Percentiles rank a stretch among this genome's conserved stretches.
Conservation (phyloP, 163 green algal genomes). For the Scenedesmus sp. region DNA sequence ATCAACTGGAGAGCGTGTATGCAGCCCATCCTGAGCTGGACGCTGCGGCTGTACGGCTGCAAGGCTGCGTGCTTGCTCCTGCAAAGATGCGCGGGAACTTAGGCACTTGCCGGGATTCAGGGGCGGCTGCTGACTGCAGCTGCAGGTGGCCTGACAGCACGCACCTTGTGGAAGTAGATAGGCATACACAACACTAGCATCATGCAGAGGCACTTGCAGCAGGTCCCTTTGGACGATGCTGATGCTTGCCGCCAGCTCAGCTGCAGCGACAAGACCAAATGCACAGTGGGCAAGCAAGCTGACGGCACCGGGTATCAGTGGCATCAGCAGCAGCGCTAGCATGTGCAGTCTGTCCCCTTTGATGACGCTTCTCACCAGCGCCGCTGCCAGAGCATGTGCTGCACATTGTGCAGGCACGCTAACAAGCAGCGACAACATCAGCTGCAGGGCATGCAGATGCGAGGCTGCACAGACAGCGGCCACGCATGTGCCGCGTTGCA, state of each 20-base stretch:
- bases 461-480: too few species aligned
- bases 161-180: slow-evolving; percentile 20
- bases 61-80: background rate
- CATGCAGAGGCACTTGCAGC: slow-evolving; percentile 17
- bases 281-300: background rate
- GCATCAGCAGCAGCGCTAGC: too few species aligned
- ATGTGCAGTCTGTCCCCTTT: too few species aligned
- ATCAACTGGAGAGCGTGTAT: background rate
- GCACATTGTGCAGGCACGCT: too few species aligned
- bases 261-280: background rate
- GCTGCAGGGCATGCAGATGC: too few species aligned
- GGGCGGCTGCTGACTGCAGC: background rate
- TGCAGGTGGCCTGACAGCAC: background rate
- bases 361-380: too few species aligned
- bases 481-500: too few species aligned
- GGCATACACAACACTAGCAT: slow-evolving; percentile 14
- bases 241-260: background rate
- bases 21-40: background rate
- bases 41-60: background rate
- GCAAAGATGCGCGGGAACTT: background rate
- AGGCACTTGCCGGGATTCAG: background rate
- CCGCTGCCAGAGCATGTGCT: too few species aligned
- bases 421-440: too few species aligned
- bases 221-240: background rate
- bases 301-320: too few species aligned